Conservation (phyloP, 2,329 filamentous ascomycete genomes). For the Venturia aucupariae region DNA sequence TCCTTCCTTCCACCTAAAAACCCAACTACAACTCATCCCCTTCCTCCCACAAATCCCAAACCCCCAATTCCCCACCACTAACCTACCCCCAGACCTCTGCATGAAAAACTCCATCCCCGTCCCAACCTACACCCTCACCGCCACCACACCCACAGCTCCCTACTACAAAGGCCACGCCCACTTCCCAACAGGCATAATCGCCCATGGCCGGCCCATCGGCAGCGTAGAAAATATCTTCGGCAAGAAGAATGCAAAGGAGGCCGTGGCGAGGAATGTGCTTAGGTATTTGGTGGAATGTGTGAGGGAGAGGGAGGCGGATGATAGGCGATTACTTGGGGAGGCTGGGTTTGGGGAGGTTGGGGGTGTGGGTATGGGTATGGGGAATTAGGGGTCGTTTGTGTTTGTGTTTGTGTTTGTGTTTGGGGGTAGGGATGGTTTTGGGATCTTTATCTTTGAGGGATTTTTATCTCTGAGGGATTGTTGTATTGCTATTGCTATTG, state of each 20-base stretch:
- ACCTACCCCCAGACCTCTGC: background rate
- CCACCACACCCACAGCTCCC: background rate
- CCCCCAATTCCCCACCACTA: background rate
- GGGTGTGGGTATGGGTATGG: background rate
- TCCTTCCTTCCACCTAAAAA: too few relatives aligned
- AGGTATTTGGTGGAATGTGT: slow-evolving; percentile 5
- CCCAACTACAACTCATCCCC: background rate
- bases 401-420: background rate
- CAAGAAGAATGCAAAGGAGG: slow-evolving; percentile 6
- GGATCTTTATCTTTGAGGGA: too few relatives aligned
- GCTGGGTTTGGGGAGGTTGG: background rate
- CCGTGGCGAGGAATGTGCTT: background rate
- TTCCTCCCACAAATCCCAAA: background rate
- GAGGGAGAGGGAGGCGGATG: background rate
- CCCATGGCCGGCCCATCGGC: background rate
- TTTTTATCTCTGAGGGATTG: too few relatives aligned
- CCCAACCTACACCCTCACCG: background rate
- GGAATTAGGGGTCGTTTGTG: background rate
- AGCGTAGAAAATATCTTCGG: background rate
- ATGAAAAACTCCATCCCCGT: background rate
- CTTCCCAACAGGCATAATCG: background rate
- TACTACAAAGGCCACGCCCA: background rate
- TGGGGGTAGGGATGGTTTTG: background rate
- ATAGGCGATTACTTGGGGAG: background rate
- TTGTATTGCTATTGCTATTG: background rate